Evolutionary conservation across 2,329 filamentous ascomycete genomes (phyloP).

Genomic region (Aspergillus pseudoviridinutans): DNA sequence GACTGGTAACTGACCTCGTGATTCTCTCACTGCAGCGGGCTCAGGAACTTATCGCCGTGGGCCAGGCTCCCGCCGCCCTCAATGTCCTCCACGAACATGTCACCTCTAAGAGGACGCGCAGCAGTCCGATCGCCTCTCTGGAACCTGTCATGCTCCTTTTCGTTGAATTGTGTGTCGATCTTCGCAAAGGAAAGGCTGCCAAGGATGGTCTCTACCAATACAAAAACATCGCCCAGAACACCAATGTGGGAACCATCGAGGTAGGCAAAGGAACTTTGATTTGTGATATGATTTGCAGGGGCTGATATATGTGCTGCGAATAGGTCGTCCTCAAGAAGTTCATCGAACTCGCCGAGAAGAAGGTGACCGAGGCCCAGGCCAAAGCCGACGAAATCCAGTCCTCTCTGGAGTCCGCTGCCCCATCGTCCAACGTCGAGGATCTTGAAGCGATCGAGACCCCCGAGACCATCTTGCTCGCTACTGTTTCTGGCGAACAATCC

Average conservation of each 20-base stretch:
- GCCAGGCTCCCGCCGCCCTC: constrained; percentile 86
- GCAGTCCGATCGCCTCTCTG: constrained; percentile 90
- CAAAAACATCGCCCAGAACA: constrained; percentile 99
- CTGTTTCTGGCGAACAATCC: constrained; percentile 96
- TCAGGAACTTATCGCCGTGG: constrained; percentile 96
- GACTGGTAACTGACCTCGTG: constrained; percentile 4
- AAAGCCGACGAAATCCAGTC: constrained; percentile 96
- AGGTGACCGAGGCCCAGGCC: constrained; percentile 91
- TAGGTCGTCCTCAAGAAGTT: constrained; percentile 93
- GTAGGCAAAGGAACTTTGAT: constrained; percentile 42
- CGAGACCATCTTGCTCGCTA: constrained; percentile 95
- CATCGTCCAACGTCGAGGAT: constrained; percentile 79
- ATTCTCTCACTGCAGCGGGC: constrained; percentile 58
- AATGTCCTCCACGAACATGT: constrained; percentile 98
- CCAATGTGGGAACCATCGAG: constrained; percentile 97
- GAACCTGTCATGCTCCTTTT: constrained; percentile 98
- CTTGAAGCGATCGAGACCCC: constrained; percentile 96
- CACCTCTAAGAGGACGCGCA: constrained; percentile 95
- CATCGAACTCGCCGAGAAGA: constrained; percentile 92
- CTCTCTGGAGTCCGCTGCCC: constrained; percentile 69
- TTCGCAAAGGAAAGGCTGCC: constrained; percentile 96
- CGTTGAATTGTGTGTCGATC: constrained; percentile 92
- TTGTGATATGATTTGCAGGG: constrained; percentile 1
- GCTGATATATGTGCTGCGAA: constrained; percentile 10
- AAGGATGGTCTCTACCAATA: constrained; percentile 99